These are phyloP conservation scores for Didymella pomorum DNA, from an alignment of 2,329 filamentous ascomycete species.

Conservation along the genomic window DNA sequence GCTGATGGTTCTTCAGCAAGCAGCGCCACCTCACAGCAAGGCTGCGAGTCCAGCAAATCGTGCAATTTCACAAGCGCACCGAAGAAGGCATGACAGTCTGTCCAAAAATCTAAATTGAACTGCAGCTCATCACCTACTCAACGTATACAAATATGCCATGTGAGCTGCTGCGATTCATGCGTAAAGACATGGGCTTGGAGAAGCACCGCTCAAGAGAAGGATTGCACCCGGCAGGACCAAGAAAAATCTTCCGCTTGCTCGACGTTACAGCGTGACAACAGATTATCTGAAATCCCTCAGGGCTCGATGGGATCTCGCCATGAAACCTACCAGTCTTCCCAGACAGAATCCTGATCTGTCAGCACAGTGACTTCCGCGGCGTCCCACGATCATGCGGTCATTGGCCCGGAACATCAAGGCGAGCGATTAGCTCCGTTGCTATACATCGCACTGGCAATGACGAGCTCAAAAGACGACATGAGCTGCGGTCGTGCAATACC, in stretches of 20 bases:
- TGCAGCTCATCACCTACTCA: too few species aligned
- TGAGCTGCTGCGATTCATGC: background rate
- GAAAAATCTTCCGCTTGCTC: background rate
- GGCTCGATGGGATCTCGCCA: background rate
- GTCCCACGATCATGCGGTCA: background rate
- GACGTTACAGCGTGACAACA: background rate
- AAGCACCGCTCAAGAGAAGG: background rate
- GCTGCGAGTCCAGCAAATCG: background rate
- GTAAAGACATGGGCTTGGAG: background rate
- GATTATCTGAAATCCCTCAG: background rate
- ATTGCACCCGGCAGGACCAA: background rate
- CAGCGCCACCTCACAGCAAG: background rate
- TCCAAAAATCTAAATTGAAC: too few species aligned
- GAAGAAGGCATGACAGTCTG: background rate
- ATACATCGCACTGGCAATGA: background rate
- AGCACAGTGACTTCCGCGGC: background rate
- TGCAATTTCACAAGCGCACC: background rate
- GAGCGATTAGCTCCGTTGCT: background rate
- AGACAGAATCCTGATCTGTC: background rate
- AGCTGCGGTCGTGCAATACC: background rate
- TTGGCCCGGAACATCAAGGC: background rate
- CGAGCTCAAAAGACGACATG: background rate
- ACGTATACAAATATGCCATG: too few species aligned
- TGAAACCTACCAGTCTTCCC: too few species aligned
- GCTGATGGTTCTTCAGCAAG: slow-evolving; percentile 3